phyloP scores from a whole-genome alignment of 2,329 filamentous ascomycete species.

The Aureobasidium sp. region DNA sequence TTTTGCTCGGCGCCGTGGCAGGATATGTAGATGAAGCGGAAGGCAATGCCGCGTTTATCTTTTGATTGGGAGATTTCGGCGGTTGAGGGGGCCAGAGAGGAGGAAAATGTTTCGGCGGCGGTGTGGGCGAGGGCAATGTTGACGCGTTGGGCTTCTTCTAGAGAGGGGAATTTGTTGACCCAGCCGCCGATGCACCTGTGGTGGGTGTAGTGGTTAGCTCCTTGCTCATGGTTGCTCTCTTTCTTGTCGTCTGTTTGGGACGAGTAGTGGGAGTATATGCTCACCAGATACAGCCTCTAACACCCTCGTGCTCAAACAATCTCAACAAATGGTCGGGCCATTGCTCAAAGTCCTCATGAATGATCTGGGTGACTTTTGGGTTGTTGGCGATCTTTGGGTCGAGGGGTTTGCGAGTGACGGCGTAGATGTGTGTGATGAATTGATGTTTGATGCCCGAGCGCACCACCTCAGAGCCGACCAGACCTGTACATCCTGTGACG shows the following conservation, averaged over 20 bases:
- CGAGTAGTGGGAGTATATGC: background rate
- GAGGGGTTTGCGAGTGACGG: conserved; percentile 28
- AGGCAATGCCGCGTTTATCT: conserved; percentile 23
- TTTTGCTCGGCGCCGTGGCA: conserved; percentile 35
- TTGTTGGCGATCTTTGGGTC: conserved; percentile 23
- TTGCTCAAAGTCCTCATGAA: conserved; percentile 45
- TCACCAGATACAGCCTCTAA: conserved; percentile 43
- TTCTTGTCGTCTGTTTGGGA: background rate
- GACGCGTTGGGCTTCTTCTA: conserved; percentile 27
- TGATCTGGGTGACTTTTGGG: conserved; percentile 29
- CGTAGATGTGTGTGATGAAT: conserved; percentile 40
- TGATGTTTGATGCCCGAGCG: conserved; percentile 44
- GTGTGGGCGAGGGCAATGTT: conserved; percentile 26
- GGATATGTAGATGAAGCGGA: conserved; percentile 39
- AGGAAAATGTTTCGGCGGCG: conserved; percentile 29
- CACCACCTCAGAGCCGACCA: conserved; percentile 49
- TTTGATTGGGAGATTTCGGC: conserved; percentile 20
- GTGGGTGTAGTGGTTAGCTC: background rate
- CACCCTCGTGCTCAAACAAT: conserved; percentile 32
- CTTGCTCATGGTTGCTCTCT: background rate
- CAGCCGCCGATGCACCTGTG: conserved; percentile 24
- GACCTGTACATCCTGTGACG: conserved; percentile 53
- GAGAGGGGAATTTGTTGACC: conserved; percentile 22
- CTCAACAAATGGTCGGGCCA: conserved; percentile 42
- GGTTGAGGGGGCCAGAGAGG: conserved; percentile 23